Evolutionary conservation across 2,329 filamentous ascomycete genomes (phyloP), one percentile per base, ranked within the genome.

Genomic region (Parastagonospora avenae): DNA sequence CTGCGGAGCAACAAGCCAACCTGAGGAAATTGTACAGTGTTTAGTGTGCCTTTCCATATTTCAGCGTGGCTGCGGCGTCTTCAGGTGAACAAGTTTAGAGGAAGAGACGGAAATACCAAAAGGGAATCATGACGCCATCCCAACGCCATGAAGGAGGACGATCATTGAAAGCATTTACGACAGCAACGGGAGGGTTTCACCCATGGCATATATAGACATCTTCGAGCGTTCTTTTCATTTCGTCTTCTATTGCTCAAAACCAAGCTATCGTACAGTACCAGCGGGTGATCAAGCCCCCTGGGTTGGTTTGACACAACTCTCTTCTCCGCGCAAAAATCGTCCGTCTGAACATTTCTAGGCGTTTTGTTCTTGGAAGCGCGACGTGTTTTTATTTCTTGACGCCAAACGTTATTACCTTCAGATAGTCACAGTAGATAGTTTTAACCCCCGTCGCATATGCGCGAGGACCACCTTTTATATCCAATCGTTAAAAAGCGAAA

Each of bases 1-100:
- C 78, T 4, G 66, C 73, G 7, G 68, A 72, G 27, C 74, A 80
- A 56, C 74, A 76, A 59, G 70, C 75, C 46, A 70, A 68, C 8
- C 70, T 81, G 57, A 73, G 74, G 54, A 68, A 76, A 47, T 64
- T 75, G 48, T 81, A 80, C 62, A 62, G 57, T 37, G 50, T 67
- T 52, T 75, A 60, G 67, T 54, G 14, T 32, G 37, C 15, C 15
- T 42, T 43, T 45, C 50, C 53, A 48, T 54, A 64, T 57, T 52
- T 55, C 49, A 55, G 55, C 45, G 49, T 53, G 52, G 46, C 54
- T 56, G 60, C 55, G 66, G 63, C 64, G 66, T 62, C 38, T 54
- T 31, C 30, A 47, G 48, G 27, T 50, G 40, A 52, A 51, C 44
- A 42, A 44, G 50, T 15, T 24, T 57, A 59, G 57, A 64, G 63